phyloP scores from a whole-genome alignment of 2,329 filamentous ascomycete species.

The Nannizzia gypsea region DNA sequence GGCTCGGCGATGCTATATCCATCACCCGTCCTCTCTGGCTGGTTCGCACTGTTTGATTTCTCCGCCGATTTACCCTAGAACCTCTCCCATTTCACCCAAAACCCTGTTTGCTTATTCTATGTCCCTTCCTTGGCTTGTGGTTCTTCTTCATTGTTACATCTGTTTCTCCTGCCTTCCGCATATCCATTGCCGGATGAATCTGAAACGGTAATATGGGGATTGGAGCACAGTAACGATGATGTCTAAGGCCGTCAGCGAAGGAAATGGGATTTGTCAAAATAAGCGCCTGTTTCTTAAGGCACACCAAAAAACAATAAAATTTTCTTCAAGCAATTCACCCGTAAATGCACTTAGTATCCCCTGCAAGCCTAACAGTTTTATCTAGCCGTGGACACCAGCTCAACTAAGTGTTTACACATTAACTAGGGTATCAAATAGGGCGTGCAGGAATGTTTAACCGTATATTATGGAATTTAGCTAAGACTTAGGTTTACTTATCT shows the following conservation, averaged over 20 bases:
- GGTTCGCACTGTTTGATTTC: background rate
- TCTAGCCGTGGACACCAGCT: too few relatives aligned
- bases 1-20: background rate
- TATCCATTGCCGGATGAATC: background rate
- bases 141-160: background rate
- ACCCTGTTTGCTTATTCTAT: conserved; percentile 9
- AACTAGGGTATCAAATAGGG: too few relatives aligned
- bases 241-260: background rate
- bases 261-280: conserved; percentile 7
- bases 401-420: too few relatives aligned
- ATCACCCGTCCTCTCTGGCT: background rate
- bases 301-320: conserved; percentile 8
- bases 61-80: background rate
- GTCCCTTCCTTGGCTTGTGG: conserved; percentile 3
- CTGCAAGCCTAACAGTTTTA: background rate
- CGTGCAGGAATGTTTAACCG: too few relatives aligned
- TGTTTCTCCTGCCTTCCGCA: background rate
- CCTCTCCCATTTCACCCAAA: background rate
- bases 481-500: too few relatives aligned
- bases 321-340: background rate
- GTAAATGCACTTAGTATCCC: background rate
- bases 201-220: background rate
- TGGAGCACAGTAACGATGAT: background rate
- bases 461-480: too few relatives aligned
- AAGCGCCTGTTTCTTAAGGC: conserved; percentile 17